Evolutionary conservation across 495 filamentous ascomycete genomes (phyloP).

Genomic region (Elaphomyces granulatus): DNA sequence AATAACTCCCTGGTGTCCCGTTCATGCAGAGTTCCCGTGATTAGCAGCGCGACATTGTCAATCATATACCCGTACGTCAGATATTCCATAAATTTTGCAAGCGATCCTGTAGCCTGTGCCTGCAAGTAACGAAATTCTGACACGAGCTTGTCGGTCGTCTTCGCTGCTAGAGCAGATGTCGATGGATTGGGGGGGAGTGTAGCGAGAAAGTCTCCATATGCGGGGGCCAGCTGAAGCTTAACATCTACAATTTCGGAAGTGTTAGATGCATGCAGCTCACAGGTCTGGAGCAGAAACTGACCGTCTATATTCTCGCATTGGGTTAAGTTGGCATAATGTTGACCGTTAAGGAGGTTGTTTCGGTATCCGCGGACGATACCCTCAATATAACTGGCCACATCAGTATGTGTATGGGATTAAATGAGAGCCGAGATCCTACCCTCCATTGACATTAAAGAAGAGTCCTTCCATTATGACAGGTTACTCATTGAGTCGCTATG

Average conservation of each 20-base stretch:
- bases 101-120: slow-evolving; percentile 76
- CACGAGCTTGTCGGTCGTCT: slow-evolving; percentile 95
- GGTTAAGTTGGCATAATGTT: slow-evolving; percentile 89
- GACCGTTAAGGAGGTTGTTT: slow-evolving; percentile 76
- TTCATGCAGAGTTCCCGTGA: slow-evolving; percentile 95
- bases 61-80: slow-evolving; percentile 99
- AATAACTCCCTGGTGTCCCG: slow-evolving; percentile 92
- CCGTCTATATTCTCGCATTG: slow-evolving; percentile 99
- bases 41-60: slow-evolving; percentile 95
- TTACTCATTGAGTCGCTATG: too few relatives aligned
- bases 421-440: slow-evolving; percentile 36
- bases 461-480: slow-evolving; percentile 84
- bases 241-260: slow-evolving; percentile 80
- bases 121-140: slow-evolving; percentile 93
- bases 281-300: too few relatives aligned
- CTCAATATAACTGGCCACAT: slow-evolving; percentile 65
- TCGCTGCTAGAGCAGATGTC: slow-evolving; percentile 84
- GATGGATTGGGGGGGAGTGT: slow-evolving; percentile 92
- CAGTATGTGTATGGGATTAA: slow-evolving; percentile 4
- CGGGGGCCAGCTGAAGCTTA: slow-evolving; percentile 88
- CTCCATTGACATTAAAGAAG: slow-evolving; percentile 90
- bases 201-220: slow-evolving; percentile 95
- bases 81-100: slow-evolving; percentile 92
- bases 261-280: too few relatives aligned
- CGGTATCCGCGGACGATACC: slow-evolving; percentile 94